A percentile compares a stretch with the other conserved stretches of the same genome.
Conservation (phyloP, 352 stramenopile species). For the Phytopythium helicoides region DNA sequence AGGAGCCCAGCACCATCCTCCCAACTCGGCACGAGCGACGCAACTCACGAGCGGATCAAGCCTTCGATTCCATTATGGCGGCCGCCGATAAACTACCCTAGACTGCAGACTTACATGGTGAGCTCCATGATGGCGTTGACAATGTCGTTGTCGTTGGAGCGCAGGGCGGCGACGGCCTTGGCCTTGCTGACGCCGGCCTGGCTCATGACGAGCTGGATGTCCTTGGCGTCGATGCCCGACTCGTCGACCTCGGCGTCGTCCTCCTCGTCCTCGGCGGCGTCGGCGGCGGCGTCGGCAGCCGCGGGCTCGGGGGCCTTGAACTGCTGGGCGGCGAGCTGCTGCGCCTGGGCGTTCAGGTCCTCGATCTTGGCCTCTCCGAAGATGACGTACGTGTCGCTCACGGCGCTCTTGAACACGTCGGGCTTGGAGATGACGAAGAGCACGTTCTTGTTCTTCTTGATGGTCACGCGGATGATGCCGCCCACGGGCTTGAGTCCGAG, state of each 20-base stretch:
- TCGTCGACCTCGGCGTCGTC: slow-evolving; percentile 94
- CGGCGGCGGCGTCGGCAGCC: slow-evolving; percentile 50
- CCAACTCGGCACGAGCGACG: no score
- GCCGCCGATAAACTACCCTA: slow-evolving; percentile 9
- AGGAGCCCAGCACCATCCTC: no score
- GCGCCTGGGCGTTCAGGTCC: slow-evolving; percentile 90
- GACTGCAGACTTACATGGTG: slow-evolving; percentile 90
- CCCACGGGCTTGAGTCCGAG: slow-evolving; percentile 96
- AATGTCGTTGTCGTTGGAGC: slow-evolving; percentile 98
- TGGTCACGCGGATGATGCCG: slow-evolving; percentile 96
- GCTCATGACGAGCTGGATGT: slow-evolving; percentile 99
- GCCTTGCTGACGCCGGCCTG: slow-evolving; percentile 90
- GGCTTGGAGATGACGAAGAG: slow-evolving; percentile 97
- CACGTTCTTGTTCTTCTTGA: slow-evolving; percentile 98
- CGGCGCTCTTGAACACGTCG: slow-evolving; percentile 97
- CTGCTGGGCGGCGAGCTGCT: slow-evolving; percentile 89
- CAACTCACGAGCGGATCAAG: no score
- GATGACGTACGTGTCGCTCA: slow-evolving; percentile 95
- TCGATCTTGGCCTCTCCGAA: slow-evolving; percentile 99
- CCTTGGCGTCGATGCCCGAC: slow-evolving; percentile 96
- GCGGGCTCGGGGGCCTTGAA: slow-evolving; percentile 86
- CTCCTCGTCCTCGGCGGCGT: slow-evolving; percentile 45
- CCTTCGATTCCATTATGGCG: slow-evolving; percentile 1
- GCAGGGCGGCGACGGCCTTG: slow-evolving; percentile 96
- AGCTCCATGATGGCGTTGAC: slow-evolving; percentile 99